A percentile compares a stretch with the other conserved stretches of the same genome.
Conservation (phyloP, 306 rosid genomes). For the Lathyrus aphaca region DNA sequence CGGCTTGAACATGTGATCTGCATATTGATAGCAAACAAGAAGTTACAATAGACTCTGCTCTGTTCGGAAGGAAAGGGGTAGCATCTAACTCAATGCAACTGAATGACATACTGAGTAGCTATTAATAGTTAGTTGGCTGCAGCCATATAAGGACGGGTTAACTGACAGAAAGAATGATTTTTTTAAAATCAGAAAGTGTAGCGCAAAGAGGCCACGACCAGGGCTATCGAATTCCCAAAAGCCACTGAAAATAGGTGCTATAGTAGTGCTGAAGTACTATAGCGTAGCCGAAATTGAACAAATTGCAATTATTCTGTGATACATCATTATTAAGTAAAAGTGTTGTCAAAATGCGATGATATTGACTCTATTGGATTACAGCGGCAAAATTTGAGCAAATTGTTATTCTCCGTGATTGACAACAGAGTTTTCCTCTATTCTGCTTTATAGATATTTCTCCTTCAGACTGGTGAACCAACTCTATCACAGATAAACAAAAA, state of each 20-base stretch:
- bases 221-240: background rate
- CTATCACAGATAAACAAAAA: constrained; percentile 1
- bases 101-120: background rate
- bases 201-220: background rate
- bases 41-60: background rate
- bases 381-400: background rate
- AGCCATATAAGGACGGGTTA: background rate
- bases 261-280: background rate
- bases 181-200: background rate
- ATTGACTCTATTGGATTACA: background rate
- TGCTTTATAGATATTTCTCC: background rate
- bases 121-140: constrained; percentile 3
- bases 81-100: background rate
- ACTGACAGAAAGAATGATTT: background rate
- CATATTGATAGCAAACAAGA: constrained; percentile 27
- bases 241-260: background rate
- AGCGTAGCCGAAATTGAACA: background rate
- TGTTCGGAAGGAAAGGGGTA: background rate
- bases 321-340: background rate
- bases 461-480: constrained; percentile 1
- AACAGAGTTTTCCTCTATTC: constrained; percentile 6
- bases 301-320: background rate
- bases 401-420: background rate
- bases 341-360: background rate
- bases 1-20: constrained; percentile 59